phyloP scores from a whole-genome alignment of 129 eudicot genomes.

The Helichrysum umbraculigerum region DNA sequence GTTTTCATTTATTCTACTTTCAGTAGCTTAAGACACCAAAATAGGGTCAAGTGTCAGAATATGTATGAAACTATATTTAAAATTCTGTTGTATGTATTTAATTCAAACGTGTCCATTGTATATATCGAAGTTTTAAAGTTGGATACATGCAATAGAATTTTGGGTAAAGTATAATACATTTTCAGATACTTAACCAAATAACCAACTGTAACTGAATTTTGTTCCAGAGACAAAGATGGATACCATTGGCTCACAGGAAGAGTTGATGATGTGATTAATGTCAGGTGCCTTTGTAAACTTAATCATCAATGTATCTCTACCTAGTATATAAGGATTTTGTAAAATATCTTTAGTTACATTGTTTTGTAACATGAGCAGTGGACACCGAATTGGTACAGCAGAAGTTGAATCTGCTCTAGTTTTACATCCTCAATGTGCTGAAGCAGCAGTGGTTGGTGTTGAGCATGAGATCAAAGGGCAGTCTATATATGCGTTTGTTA shows the following conservation, averaged over 20 bases:
- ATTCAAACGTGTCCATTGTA: no score
- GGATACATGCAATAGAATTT: not conserved
- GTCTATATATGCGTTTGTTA: constrained; percentile 95
- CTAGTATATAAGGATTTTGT: not conserved
- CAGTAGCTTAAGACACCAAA: not conserved
- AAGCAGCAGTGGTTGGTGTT: constrained; percentile 99
- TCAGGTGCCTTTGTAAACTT: constrained; percentile 52
- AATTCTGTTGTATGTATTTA: no score
- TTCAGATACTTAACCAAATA: not conserved
- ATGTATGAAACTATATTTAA: no score
- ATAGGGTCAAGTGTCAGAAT: no score
- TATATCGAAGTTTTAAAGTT: not conserved
- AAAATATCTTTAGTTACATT: not conserved
- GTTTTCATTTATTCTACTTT: not conserved
- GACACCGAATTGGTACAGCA: constrained; percentile 99
- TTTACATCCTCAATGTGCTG: constrained; percentile 91
- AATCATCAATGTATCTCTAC: not conserved
- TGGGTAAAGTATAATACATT: not conserved
- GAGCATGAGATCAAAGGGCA: constrained; percentile 99
- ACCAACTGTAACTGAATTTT: not conserved
- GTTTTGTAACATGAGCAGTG: constrained; percentile 48
- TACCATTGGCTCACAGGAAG: constrained; percentile 96
- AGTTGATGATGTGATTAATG: constrained; percentile 95
- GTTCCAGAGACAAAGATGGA: constrained; percentile 85
- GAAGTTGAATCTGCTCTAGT: constrained; percentile 99